Conservation (phyloP, 2,329 filamentous ascomycete genomes). For the Talaromyces sp. region DNA sequence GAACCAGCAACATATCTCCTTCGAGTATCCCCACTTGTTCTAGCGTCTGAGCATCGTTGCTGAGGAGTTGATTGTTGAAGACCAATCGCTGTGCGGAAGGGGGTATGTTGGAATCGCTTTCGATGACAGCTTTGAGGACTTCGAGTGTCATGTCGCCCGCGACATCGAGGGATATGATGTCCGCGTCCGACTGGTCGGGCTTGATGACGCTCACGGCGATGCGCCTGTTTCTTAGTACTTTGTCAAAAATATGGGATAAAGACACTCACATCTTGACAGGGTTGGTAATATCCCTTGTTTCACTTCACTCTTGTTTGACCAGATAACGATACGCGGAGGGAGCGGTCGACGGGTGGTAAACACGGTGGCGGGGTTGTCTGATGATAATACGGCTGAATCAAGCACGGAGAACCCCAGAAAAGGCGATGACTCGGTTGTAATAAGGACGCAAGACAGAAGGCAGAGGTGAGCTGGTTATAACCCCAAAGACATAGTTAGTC, state of each 20-base stretch:
- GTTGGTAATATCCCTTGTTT: not conserved
- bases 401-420: not conserved
- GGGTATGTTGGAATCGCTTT: conserved; percentile 75
- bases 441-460: not conserved
- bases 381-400: not conserved
- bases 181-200: conserved; percentile 66
- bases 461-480: not conserved
- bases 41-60: conserved; percentile 74
- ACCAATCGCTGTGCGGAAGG: conserved; percentile 76
- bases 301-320: not conserved
- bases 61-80: conserved; percentile 80
- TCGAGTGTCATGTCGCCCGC: conserved; percentile 77
- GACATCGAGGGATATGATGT: conserved; percentile 78
- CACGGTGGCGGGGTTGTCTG: not conserved
- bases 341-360: not conserved
- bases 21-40: conserved; percentile 76
- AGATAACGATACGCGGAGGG: not conserved
- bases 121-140: conserved; percentile 81
- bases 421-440: not conserved
- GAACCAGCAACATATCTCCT: conserved; percentile 88
- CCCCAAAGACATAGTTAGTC: not conserved
- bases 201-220: conserved; percentile 83
- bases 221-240: conserved; percentile 56
- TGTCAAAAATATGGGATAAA: not conserved
- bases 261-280: not conserved